These are phyloP conservation scores for Wakefieldia striispora DNA, from an alignment of 768 basidiomycete species.

Conservation along the genomic window DNA sequence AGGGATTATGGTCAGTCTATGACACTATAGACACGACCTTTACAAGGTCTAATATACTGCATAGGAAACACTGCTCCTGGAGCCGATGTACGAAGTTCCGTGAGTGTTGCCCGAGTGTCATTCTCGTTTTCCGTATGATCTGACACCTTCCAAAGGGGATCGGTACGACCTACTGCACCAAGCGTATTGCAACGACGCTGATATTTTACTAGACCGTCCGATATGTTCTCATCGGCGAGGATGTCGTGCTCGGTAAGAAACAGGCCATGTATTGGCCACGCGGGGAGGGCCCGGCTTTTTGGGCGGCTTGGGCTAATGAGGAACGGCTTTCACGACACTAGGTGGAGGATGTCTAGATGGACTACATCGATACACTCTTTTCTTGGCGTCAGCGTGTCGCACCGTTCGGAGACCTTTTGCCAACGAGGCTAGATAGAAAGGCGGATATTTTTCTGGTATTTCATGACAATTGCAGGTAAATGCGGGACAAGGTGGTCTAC, in stretches of 20 bases:
- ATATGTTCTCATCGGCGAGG: conserved; percentile 78
- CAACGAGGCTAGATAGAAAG: not conserved
- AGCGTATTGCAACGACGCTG: conserved; percentile 3
- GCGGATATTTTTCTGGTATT: conserved; percentile 25
- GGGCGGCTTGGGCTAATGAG: conserved; percentile 74
- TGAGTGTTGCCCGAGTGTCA: conserved; percentile 42
- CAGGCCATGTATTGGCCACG: conserved; percentile 75
- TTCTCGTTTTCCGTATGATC: conserved; percentile 1
- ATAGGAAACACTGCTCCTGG: conserved; percentile 77
- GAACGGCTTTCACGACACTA: conserved; percentile 37
- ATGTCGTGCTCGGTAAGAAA: conserved; percentile 61
- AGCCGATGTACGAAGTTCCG: conserved; percentile 93
- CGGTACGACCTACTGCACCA: conserved; percentile 43
- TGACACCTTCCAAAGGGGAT: conserved; percentile 46
- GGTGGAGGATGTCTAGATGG: conserved; percentile 11
- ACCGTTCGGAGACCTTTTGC: no score
- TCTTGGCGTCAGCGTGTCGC: not conserved
- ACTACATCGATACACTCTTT: not conserved
- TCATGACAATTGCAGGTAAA: conserved; percentile 27
- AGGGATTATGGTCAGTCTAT: conserved; percentile 71
- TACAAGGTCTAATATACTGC: not conserved
- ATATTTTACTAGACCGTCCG: conserved; percentile 55
- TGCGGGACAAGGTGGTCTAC: conserved; percentile 28
- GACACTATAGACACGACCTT: not conserved
- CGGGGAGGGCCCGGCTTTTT: conserved; percentile 65